phyloP scores from a whole-genome alignment of 306 rosid genomes.

The Cotoneaster glaucophyllus region DNA sequence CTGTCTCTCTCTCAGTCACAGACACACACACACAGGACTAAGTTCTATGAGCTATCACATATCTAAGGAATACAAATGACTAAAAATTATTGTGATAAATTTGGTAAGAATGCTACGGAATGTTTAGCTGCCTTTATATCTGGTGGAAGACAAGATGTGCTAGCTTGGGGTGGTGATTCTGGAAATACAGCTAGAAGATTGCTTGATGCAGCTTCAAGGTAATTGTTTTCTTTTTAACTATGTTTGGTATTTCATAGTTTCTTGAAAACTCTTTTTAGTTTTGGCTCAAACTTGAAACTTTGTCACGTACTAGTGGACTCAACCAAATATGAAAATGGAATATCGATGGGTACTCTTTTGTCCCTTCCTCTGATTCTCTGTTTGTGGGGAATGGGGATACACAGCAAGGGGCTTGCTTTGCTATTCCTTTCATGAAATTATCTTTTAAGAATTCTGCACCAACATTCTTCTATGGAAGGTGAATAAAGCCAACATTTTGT shows the following conservation, averaged over 20 bases:
- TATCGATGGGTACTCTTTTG: background rate
- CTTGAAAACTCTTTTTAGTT: background rate
- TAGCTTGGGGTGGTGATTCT: slow-evolving; percentile 71
- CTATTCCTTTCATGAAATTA: background rate
- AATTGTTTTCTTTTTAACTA: background rate
- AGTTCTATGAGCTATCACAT: background rate
- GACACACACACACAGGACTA: background rate
- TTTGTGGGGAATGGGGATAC: background rate
- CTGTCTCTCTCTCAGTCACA: background rate
- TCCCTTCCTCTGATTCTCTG: background rate
- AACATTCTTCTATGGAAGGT: background rate
- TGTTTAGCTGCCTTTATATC: slow-evolving; percentile 82
- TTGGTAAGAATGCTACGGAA: slow-evolving; percentile 84
- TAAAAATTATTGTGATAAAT: slow-evolving; percentile 13
- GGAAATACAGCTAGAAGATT: slow-evolving; percentile 68
- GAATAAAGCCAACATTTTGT: background rate
- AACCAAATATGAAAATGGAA: background rate
- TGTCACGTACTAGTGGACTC: background rate
- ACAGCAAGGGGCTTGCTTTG: no score
- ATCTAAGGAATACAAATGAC: slow-evolving; percentile 8
- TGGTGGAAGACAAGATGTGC: slow-evolving; percentile 66
- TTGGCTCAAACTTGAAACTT: background rate
- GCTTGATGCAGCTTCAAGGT: slow-evolving; percentile 91
- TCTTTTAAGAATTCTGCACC: background rate
- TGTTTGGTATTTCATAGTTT: background rate